A percentile compares a stretch with the other conserved stretches of the same genome.
These are phyloP conservation scores for Sedum album DNA, from an alignment of 164 flowering plant genomes.

Conservation along the genomic window DNA sequence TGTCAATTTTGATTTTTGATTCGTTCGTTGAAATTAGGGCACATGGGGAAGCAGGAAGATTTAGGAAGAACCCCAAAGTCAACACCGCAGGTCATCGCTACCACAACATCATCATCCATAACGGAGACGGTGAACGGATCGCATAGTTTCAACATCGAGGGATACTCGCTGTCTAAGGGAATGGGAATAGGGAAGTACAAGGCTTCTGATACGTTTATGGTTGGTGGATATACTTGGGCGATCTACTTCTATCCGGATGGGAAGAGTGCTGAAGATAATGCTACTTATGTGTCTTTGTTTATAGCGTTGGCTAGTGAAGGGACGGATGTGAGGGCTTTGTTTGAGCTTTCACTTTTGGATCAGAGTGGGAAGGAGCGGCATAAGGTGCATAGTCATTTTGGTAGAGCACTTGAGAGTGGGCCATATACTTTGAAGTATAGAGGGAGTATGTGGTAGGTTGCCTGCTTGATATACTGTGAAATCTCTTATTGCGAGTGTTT, in stretches of 20 bases:
- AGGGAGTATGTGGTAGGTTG: slow-evolving; percentile 80
- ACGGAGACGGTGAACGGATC: slow-evolving; percentile 73
- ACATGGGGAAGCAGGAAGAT: background rate
- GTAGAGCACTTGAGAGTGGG: slow-evolving; percentile 71
- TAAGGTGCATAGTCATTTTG: slow-evolving; percentile 89
- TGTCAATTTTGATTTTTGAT: background rate
- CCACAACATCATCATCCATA: slow-evolving; percentile 27
- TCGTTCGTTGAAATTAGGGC: background rate
- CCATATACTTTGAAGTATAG: slow-evolving; percentile 82
- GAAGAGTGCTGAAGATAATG: slow-evolving; percentile 75
- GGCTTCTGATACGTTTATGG: slow-evolving; percentile 67
- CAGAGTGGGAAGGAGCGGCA: slow-evolving; percentile 85
- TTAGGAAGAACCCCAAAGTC: background rate
- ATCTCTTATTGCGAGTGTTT: background rate
- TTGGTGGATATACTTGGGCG: slow-evolving; percentile 88
- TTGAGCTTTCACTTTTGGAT: slow-evolving; percentile 76
- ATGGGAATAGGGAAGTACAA: slow-evolving; percentile 76
- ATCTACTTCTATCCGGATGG: slow-evolving; percentile 87
- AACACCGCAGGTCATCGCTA: slow-evolving; percentile 9
- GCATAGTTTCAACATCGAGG: slow-evolving; percentile 74
- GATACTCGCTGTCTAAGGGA: slow-evolving; percentile 71
- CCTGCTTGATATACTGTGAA: background rate
- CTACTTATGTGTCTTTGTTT: slow-evolving; percentile 65
- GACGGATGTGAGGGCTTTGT: slow-evolving; percentile 82
- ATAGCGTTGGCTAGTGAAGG: slow-evolving; percentile 88